Conservation (phyloP, 768 basidiomycete genomes). For the Mycena chlorophos region DNA sequence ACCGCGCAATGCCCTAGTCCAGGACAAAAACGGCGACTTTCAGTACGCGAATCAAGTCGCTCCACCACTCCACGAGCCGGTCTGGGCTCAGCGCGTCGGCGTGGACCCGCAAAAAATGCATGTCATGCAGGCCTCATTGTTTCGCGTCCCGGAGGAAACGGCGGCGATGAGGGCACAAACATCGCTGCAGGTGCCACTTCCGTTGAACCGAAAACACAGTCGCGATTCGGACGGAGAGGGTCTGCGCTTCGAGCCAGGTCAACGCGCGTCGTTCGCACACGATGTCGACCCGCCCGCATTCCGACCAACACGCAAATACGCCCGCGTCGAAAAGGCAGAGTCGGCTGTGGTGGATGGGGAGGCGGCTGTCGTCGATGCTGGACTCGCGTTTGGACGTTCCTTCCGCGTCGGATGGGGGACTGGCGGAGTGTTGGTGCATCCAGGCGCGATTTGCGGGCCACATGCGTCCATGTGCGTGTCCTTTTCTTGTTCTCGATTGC, state of each 20-base stretch:
- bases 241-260: slow-evolving; percentile 56
- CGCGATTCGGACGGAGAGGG: slow-evolving; percentile 78
- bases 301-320: slow-evolving; percentile 78
- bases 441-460: slow-evolving; percentile 72
- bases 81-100: slow-evolving; percentile 71
- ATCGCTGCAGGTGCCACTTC: slow-evolving; percentile 36
- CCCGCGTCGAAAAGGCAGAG: slow-evolving; percentile 66
- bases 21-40: slow-evolving; percentile 56
- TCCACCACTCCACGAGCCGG: slow-evolving; percentile 44
- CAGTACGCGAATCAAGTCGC: slow-evolving; percentile 46
- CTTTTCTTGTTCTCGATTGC: slow-evolving; percentile 4
- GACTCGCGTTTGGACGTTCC: slow-evolving; percentile 80
- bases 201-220: slow-evolving; percentile 67
- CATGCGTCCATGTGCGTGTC: slow-evolving; percentile 50
- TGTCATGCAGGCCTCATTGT: slow-evolving; percentile 90
- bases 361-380: slow-evolving; percentile 72
- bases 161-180: slow-evolving; percentile 53
- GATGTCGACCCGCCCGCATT: slow-evolving; percentile 66
- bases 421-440: slow-evolving; percentile 69
- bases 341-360: slow-evolving; percentile 69
- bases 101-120: slow-evolving; percentile 88
- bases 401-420: slow-evolving; percentile 93
- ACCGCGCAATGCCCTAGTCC: slow-evolving; percentile 49
- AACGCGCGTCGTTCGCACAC: slow-evolving; percentile 79
- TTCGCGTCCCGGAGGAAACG: slow-evolving; percentile 74